Percentiles rank a stretch among this genome's conserved stretches.
Evolutionary conservation across 2,329 filamentous ascomycete genomes (phyloP).

Genomic region (Claviceps maximensis): DNA sequence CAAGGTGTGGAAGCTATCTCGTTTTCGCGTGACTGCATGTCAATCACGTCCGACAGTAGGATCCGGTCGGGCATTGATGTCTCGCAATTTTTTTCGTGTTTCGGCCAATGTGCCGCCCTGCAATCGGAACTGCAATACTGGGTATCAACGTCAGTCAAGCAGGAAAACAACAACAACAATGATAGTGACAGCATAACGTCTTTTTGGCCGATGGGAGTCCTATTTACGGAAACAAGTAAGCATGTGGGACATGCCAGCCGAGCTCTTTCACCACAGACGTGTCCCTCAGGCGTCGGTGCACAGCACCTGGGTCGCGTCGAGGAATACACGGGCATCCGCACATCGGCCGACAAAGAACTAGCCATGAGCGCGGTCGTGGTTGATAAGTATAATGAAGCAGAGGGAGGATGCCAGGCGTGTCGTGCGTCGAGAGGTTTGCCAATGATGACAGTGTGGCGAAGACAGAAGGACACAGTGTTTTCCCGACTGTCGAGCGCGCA

Average conservation of each 20-base stretch:
- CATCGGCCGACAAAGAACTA: not conserved
- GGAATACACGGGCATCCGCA: not conserved
- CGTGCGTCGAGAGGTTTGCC: too few species aligned
- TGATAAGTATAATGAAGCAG: not conserved
- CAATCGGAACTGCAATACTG: slow-evolving; percentile 1
- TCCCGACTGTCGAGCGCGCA: not conserved
- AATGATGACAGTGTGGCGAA: not conserved
- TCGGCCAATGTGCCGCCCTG: not conserved
- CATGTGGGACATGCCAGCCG: not conserved
- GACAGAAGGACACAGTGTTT: not conserved
- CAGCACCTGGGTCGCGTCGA: not conserved
- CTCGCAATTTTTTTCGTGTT: not conserved
- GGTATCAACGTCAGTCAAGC: not conserved
- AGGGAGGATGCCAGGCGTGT: too few species aligned
- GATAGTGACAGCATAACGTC: not conserved
- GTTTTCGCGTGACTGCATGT: not conserved
- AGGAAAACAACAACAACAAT: not conserved
- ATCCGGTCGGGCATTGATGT: not conserved
- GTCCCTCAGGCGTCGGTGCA: not conserved
- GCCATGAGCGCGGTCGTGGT: not conserved
- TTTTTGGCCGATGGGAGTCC: not conserved
- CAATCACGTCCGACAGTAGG: not conserved
- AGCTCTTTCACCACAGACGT: not conserved
- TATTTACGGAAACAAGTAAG: not conserved
- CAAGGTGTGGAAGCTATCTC: slow-evolving; percentile 4